These are phyloP conservation scores for Neurospora hispaniola DNA, from an alignment of 495 filamentous ascomycete genomes.

Conservation along the genomic window DNA sequence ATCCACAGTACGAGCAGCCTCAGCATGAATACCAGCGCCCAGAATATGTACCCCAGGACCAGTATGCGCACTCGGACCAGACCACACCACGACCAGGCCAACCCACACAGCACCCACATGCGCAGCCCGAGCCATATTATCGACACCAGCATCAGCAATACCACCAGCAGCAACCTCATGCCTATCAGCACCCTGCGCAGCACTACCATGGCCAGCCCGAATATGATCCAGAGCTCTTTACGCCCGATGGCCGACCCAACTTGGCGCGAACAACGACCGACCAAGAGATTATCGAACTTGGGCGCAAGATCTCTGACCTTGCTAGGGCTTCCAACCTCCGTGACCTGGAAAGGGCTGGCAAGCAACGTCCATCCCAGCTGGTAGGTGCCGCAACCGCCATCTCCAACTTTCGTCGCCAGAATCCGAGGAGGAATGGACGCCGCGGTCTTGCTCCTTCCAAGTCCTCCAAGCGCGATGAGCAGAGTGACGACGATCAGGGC, in stretches of 20 bases:
- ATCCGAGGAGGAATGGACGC: conserved; percentile 11
- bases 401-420: conserved; percentile 26
- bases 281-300: conserved; percentile 39
- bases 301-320: conserved; percentile 34
- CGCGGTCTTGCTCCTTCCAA: conserved; percentile 31
- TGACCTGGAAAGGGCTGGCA: conserved; percentile 32
- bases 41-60: conserved; percentile 2
- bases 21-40: conserved; percentile 7
- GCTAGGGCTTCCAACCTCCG: conserved; percentile 32
- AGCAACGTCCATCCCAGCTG: conserved; percentile 26
- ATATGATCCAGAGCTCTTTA: conserved; percentile 8
- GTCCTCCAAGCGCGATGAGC: conserved; percentile 16
- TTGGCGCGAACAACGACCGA: conserved; percentile 30
- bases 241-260: conserved; percentile 19
- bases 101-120: neutral
- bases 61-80: neutral
- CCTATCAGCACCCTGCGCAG: conserved; percentile 4
- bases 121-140: neutral
- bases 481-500: conserved; percentile 27
- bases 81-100: conserved; percentile 1
- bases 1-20: neutral
- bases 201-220: conserved; percentile 9
- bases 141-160: conserved; percentile 6
- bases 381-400: conserved; percentile 26
- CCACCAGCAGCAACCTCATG: conserved; percentile 11